Conservation (phyloP, 1,139 yeast genomes). For the Candida glucosophila region DNA sequence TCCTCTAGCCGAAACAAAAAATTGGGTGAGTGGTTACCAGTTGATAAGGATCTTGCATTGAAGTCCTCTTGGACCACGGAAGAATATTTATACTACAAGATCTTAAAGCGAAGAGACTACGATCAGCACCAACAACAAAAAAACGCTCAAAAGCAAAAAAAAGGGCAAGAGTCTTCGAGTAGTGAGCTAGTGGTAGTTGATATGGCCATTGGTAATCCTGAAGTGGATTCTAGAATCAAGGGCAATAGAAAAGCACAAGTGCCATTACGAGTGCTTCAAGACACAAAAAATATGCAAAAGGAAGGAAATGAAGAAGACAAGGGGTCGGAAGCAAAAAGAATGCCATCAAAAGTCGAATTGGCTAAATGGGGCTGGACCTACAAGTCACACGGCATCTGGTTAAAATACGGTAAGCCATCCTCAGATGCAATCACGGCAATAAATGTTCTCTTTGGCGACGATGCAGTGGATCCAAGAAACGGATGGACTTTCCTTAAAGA, state of each 20-base stretch:
- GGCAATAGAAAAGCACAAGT: constrained; percentile 24
- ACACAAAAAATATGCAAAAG: constrained; percentile 5
- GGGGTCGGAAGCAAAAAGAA: constrained; percentile 2
- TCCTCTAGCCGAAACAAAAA: constrained; percentile 20
- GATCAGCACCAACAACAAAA: constrained; percentile 2
- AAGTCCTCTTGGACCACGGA: constrained; percentile 25
- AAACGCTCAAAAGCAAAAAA: constrained; percentile 3
- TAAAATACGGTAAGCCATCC: constrained; percentile 34
- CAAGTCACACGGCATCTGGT: constrained; percentile 26
- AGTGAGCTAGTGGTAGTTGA: constrained; percentile 24
- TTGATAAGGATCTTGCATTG: constrained; percentile 31
- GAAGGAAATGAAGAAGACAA: constrained; percentile 2
- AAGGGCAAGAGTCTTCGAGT: constrained; percentile 5
- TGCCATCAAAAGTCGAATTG: constrained; percentile 1
- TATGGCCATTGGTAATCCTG: constrained; percentile 24
- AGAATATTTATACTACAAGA: constrained; percentile 28
- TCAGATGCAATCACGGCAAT: constrained; percentile 34
- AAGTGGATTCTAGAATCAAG: constrained; percentile 17
- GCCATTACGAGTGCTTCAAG: constrained; percentile 23
- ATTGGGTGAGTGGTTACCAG: constrained; percentile 27
- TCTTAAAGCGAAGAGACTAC: constrained; percentile 16
- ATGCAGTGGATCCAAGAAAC: constrained; percentile 69
- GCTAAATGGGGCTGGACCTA: constrained; percentile 26
- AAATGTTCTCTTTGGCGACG: constrained; percentile 63
- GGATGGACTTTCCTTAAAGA: constrained; percentile 47